A percentile compares a stretch with the other conserved stretches of the same genome.
Conservation (phyloP, 306 rosid genomes). For the Prunus mongolica region DNA sequence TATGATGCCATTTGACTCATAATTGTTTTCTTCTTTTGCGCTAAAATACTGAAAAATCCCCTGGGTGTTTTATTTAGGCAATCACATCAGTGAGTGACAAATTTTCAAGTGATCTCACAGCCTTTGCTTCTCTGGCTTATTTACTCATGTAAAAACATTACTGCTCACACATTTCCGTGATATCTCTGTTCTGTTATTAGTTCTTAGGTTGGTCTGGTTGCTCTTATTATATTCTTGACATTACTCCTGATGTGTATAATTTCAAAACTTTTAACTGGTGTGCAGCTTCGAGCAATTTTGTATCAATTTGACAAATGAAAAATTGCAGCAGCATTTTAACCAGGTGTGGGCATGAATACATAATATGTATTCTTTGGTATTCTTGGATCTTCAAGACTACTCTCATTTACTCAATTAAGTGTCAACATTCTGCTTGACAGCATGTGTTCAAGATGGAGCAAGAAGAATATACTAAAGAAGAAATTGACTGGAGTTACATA, state of each 20-base stretch:
- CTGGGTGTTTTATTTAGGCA: not conserved
- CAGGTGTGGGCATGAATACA: slow-evolving; percentile 54
- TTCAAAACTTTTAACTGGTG: slow-evolving; percentile 1
- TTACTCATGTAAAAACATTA: not conserved
- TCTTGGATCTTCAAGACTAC: slow-evolving; percentile 10
- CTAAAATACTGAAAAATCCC: not conserved
- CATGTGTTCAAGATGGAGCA: slow-evolving; percentile 99
- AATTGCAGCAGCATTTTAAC: slow-evolving; percentile 97
- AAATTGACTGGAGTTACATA: slow-evolving; percentile 93
- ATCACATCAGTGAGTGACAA: not conserved
- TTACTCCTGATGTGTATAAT: not conserved
- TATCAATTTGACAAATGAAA: slow-evolving; percentile 97
- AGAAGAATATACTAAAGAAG: slow-evolving; percentile 95
- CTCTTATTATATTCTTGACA: not conserved
- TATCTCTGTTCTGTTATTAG: not conserved
- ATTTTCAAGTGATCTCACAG: slow-evolving; percentile 1
- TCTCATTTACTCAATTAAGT: slow-evolving; percentile 15
- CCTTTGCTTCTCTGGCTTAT: not conserved
- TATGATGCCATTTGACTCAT: slow-evolving; percentile 11
- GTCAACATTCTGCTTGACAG: slow-evolving; percentile 42
- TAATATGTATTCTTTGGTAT: slow-evolving; percentile 19
- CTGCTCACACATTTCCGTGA: not conserved
- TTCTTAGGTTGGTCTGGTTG: slow-evolving; percentile 9
- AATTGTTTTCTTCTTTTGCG: not conserved
- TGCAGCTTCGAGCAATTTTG: slow-evolving; percentile 99